These are phyloP conservation scores for Coniosporium apollinis DNA, from an alignment of 495 filamentous ascomycete species.

Conservation along the genomic window DNA sequence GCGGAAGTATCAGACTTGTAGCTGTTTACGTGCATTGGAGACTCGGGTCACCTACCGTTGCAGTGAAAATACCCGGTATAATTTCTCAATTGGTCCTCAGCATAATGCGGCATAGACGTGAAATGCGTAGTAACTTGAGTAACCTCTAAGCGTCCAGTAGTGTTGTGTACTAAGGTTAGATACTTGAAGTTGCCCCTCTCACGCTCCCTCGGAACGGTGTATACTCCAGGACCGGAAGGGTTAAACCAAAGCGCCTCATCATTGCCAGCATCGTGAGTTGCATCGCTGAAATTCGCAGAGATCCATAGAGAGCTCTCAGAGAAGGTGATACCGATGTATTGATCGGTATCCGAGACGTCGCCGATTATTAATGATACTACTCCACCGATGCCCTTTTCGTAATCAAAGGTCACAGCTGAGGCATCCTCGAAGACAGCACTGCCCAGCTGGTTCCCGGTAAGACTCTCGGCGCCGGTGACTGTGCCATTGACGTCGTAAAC, in stretches of 20 bases:
- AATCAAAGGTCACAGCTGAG: slow-evolving; percentile 31
- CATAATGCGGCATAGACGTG: slow-evolving; percentile 14
- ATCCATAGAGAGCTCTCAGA: slow-evolving; percentile 29
- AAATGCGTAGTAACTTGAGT: slow-evolving; percentile 11
- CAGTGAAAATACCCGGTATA: slow-evolving; percentile 35
- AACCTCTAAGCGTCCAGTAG: slow-evolving; percentile 13
- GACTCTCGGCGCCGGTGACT: slow-evolving; percentile 17
- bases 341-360: slow-evolving; percentile 12
- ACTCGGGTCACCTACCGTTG: slow-evolving; percentile 15
- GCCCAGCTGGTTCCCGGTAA: slow-evolving; percentile 14
- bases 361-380: slow-evolving; percentile 23
- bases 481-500: slow-evolving; percentile 26
- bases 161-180: slow-evolving; percentile 20
- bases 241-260: slow-evolving; percentile 28
- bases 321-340: slow-evolving; percentile 29
- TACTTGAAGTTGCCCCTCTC: slow-evolving; percentile 29
- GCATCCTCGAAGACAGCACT: slow-evolving; percentile 17
- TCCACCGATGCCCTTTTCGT: slow-evolving; percentile 30
- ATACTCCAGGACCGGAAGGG: slow-evolving; percentile 16
- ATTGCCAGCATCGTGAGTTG: slow-evolving; percentile 25
- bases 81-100: slow-evolving; percentile 9
- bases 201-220: slow-evolving; percentile 21
- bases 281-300: slow-evolving; percentile 25
- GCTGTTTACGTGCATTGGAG: slow-evolving; percentile 7
- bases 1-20: slow-evolving; percentile 16